Percentiles rank a stretch among this genome's conserved stretches.
These are phyloP conservation scores for Chalciporus sphaerocephalus DNA, from an alignment of 768 basidiomycete genomes.

Conservation along the genomic window DNA sequence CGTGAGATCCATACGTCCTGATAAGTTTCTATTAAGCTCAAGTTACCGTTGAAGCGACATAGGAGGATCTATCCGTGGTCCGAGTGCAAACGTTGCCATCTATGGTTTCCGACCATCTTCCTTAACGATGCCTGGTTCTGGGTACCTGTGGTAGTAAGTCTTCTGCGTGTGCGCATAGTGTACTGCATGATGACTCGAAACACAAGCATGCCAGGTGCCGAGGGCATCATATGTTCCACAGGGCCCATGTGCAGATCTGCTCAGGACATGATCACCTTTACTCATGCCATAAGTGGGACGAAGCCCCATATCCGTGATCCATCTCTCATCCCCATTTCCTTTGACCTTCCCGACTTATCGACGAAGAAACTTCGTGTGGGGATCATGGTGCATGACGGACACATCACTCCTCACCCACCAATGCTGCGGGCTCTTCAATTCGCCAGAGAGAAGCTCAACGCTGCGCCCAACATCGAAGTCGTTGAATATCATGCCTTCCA, in stretches of 20 bases:
- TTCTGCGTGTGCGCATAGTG: not conserved
- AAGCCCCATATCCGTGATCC: slow-evolving; percentile 43
- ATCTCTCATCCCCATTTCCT: slow-evolving; percentile 28
- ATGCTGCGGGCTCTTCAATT: slow-evolving; percentile 37
- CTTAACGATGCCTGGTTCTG: slow-evolving; percentile 26
- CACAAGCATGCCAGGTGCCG: slow-evolving; percentile 24
- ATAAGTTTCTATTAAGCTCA: not conserved
- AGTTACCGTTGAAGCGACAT: slow-evolving; percentile 13
- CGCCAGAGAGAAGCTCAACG: slow-evolving; percentile 33
- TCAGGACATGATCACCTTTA: slow-evolving; percentile 6
- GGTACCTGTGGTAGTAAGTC: slow-evolving; percentile 19
- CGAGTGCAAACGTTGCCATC: slow-evolving; percentile 34
- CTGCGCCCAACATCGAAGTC: slow-evolving; percentile 33
- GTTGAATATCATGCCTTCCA: slow-evolving; percentile 34
- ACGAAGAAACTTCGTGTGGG: slow-evolving; percentile 30
- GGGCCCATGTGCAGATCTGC: slow-evolving; percentile 33
- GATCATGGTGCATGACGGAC: slow-evolving; percentile 33
- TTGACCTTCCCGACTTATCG: slow-evolving; percentile 20
- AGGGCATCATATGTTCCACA: slow-evolving; percentile 31
- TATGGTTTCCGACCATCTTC: slow-evolving; percentile 41
- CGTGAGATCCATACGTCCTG: slow-evolving; percentile 20
- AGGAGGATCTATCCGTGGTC: slow-evolving; percentile 40
- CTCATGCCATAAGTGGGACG: slow-evolving; percentile 22
- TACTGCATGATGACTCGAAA: not conserved
- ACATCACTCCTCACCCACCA: slow-evolving; percentile 40